phyloP scores from a whole-genome alignment of 495 filamentous ascomycete species.

The Lasiosphaeria ovina region DNA sequence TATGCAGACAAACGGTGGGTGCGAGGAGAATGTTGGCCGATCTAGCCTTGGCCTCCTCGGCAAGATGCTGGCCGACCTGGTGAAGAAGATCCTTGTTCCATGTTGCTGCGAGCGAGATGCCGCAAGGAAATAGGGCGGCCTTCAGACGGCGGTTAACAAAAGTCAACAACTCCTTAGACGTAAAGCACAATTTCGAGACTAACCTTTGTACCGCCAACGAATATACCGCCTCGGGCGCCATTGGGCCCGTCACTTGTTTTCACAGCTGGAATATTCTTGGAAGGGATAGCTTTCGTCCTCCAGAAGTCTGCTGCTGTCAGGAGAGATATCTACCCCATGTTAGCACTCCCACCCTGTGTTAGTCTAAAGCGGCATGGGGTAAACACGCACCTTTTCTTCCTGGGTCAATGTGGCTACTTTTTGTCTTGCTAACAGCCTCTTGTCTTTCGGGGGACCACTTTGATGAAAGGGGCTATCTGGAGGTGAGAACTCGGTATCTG shows the following conservation, averaged over 20 bases:
- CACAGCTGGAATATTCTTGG: slow-evolving; percentile 67
- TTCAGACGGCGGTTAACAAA: slow-evolving; percentile 35
- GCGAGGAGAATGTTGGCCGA: slow-evolving; percentile 73
- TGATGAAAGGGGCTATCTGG: slow-evolving; percentile 45
- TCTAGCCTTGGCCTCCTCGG: slow-evolving; percentile 69
- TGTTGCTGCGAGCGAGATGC: slow-evolving; percentile 73
- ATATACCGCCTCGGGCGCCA: slow-evolving; percentile 70
- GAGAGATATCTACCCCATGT: slow-evolving; percentile 51
- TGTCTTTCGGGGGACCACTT: slow-evolving; percentile 24
- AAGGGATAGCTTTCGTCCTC: slow-evolving; percentile 67
- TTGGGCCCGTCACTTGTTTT: slow-evolving; percentile 79
- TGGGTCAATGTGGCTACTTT: slow-evolving; percentile 46
- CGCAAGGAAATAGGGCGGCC: slow-evolving; percentile 72
- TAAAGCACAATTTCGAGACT: slow-evolving; percentile 4
- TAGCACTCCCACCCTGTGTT: slow-evolving; percentile 14
- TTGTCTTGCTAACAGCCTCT: slow-evolving; percentile 38
- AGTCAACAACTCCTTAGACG: slow-evolving; percentile 12
- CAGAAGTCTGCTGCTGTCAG: slow-evolving; percentile 72
- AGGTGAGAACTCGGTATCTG: slow-evolving; percentile 51
- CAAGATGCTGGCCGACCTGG: slow-evolving; percentile 67
- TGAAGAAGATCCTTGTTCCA: slow-evolving; percentile 71
- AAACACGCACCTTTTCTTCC: slow-evolving; percentile 51
- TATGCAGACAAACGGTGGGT: slow-evolving; percentile 80
- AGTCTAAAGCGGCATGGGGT: background rate
- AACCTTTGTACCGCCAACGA: slow-evolving; percentile 62